A percentile compares a stretch with the other conserved stretches of the same genome.
Conservation (phyloP, 2,329 filamentous ascomycete genomes). For the Fusarium sp. region DNA sequence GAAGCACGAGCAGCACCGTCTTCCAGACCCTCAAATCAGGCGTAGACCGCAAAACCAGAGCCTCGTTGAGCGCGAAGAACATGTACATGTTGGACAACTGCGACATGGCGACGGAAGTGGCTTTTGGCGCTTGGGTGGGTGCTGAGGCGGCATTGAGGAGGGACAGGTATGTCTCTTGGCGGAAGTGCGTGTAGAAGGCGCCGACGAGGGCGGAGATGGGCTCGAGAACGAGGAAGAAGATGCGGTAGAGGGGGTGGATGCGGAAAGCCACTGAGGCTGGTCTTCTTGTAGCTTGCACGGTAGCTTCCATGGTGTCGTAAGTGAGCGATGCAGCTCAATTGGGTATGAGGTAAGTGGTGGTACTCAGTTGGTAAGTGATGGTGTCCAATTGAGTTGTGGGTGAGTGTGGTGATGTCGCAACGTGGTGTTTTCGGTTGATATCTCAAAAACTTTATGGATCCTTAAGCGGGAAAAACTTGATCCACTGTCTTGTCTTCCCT, state of each 20-base stretch:
- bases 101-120: conserved; percentile 74
- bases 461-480: conserved; percentile 45
- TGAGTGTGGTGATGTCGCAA: conserved; percentile 18
- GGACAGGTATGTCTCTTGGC: conserved; percentile 67
- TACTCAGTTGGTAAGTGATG: neutral
- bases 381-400: neutral
- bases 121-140: conserved; percentile 61
- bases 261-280: conserved; percentile 52
- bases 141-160: conserved; percentile 69
- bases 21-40: conserved; percentile 77
- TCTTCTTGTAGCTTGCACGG: conserved; percentile 43
- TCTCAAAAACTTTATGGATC: conserved; percentile 26
- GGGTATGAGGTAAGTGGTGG: neutral
- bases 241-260: conserved; percentile 71
- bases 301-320: neutral
- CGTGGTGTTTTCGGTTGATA: conserved; percentile 16
- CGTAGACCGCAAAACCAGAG: conserved; percentile 77
- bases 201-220: conserved; percentile 65
- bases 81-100: conserved; percentile 85
- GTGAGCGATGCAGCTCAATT: neutral
- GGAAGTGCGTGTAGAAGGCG: conserved; percentile 64
- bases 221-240: conserved; percentile 83
- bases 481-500: conserved; percentile 36
- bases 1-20: conserved; percentile 72
- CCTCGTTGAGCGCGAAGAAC: conserved; percentile 81